Percentiles rank a stretch among this genome's conserved stretches.
Evolutionary conservation across 1,284 basidiomycete genomes (phyloP).

Genomic region (Ustilago cynodontis): DNA sequence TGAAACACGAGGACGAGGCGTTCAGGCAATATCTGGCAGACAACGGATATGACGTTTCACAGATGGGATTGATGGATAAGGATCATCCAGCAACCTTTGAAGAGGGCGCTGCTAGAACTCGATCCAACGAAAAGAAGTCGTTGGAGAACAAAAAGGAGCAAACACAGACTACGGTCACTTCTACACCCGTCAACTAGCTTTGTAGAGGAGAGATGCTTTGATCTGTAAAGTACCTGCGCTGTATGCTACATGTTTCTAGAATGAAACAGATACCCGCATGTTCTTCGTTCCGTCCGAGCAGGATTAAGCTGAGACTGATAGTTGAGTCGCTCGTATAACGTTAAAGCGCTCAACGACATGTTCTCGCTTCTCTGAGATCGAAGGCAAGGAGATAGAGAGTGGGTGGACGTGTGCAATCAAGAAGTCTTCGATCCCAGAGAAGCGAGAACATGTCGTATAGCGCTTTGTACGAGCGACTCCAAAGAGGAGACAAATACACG

Average conservation of each 20-base stretch:
- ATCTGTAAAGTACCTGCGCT: not conserved
- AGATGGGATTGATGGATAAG: constrained; percentile 53
- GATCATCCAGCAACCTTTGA: constrained; percentile 26
- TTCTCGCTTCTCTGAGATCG: too few species aligned
- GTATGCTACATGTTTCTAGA: not conserved
- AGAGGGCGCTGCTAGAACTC: constrained; percentile 32
- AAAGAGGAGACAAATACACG: too few species aligned
- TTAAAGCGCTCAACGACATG: too few species aligned
- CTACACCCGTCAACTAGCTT: constrained; percentile 17
- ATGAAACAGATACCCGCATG: constrained; percentile 2
- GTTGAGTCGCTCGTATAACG: not conserved
- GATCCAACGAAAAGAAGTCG: constrained; percentile 20
- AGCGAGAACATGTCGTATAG: too few species aligned
- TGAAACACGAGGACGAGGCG: constrained; percentile 80
- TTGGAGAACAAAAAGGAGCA: constrained; percentile 25
- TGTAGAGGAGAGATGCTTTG: not conserved
- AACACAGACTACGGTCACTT: constrained; percentile 10
- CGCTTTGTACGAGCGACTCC: too few species aligned
- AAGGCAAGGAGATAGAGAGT: too few species aligned
- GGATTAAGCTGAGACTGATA: not conserved
- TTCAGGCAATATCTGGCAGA: constrained; percentile 71
- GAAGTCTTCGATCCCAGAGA: too few species aligned
- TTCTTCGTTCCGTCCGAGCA: not conserved
- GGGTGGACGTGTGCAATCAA: too few species aligned
- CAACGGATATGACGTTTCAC: constrained; percentile 63